These are phyloP conservation scores for Croton laevigatus DNA, from an alignment of 441 rosid genomes.

Conservation along the genomic window DNA sequence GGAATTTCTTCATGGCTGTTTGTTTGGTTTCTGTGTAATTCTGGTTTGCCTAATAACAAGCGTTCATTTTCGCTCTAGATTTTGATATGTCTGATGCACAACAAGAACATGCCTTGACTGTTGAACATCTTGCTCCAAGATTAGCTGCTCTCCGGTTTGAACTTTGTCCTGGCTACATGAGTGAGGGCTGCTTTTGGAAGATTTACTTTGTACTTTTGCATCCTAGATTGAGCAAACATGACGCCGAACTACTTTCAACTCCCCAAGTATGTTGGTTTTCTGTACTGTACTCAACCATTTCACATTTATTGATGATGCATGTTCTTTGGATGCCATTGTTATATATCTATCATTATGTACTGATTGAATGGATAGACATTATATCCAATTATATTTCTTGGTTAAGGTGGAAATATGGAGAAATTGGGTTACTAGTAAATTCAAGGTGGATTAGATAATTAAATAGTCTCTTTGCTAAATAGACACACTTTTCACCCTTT, in stretches of 20 bases:
- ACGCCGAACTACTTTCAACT: conserved; percentile 75
- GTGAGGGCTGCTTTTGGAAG: conserved; percentile 91
- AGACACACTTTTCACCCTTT: background rate
- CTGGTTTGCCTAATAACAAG: background rate
- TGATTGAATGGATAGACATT: conserved; percentile 3
- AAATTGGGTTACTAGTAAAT: background rate
- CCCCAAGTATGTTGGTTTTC: conserved; percentile 54
- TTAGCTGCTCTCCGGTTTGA: conserved; percentile 77
- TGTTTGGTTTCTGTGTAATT: background rate
- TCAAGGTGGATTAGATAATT: background rate
- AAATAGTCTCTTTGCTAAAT: background rate
- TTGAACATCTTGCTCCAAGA: conserved; percentile 67
- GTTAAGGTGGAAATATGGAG: background rate
- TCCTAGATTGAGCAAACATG: conserved; percentile 70
- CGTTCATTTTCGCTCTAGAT: conserved; percentile 34
- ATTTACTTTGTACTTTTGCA: conserved; percentile 86
- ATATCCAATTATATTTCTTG: background rate
- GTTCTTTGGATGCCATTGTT: background rate
- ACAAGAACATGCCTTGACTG: conserved; percentile 85
- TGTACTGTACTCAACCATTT: background rate
- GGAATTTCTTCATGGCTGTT: background rate
- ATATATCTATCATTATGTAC: background rate
- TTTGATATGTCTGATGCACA: conserved; percentile 90
- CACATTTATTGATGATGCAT: background rate
- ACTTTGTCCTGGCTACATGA: conserved; percentile 79